Evolutionary conservation across 2,329 filamentous ascomycete species (phyloP).

Genomic region (Neocucurbitaria cava): DNA sequence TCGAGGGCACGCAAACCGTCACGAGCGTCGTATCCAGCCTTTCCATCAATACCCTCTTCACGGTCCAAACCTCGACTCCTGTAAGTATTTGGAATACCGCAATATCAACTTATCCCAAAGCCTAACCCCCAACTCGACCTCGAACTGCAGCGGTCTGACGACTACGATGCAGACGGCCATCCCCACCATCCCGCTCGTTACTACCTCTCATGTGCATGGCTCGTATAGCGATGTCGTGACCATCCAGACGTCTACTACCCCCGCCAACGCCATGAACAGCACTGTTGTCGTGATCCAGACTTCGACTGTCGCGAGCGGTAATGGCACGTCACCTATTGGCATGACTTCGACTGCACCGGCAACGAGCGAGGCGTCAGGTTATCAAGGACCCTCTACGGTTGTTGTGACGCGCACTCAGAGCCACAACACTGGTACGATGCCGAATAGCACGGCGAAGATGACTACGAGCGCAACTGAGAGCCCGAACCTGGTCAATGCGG

Average conservation of each 20-base stretch:
- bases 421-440: too few species aligned
- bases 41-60: not conserved
- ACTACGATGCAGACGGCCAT: not conserved
- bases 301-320: not conserved
- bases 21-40: not conserved
- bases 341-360: not conserved
- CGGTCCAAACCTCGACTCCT: not conserved
- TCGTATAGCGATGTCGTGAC: not conserved
- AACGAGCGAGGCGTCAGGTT: not conserved
- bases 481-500: slow-evolving; percentile 8
- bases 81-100: not conserved
- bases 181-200: not conserved
- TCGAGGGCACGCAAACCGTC: not conserved
- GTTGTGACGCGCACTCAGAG: not conserved
- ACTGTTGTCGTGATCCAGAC: not conserved
- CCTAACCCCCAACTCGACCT: not conserved
- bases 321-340: not conserved
- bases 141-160: not conserved
- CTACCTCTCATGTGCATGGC: not conserved
- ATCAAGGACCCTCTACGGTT: not conserved
- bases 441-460: not conserved
- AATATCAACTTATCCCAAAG: not conserved
- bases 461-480: slow-evolving; percentile 1
- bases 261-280: not conserved
- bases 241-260: slow-evolving; percentile 2